These are phyloP conservation scores for Thymus quinquecostatus DNA, from an alignment of 257 asterid species.

Conservation along the genomic window DNA sequence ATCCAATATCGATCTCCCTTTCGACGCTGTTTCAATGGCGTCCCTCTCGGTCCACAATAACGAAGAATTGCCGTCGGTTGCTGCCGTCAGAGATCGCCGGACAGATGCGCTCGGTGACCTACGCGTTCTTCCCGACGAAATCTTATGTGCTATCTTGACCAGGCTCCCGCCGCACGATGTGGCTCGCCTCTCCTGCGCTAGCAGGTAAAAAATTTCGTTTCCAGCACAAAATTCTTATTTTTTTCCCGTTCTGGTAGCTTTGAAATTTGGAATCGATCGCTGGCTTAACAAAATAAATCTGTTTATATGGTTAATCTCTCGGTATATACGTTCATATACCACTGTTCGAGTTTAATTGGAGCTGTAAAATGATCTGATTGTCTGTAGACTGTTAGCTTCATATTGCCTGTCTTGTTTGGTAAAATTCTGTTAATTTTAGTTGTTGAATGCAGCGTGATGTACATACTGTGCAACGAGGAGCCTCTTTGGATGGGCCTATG, in stretches of 20 bases:
- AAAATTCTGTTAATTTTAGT: constrained; percentile 23
- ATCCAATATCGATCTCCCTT: background rate
- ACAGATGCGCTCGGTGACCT: constrained; percentile 77
- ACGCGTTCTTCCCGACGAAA: constrained; percentile 77
- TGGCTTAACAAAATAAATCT: constrained; percentile 5
- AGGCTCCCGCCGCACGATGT: constrained; percentile 74
- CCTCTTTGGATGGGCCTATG: constrained; percentile 93
- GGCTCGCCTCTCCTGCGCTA: constrained; percentile 85
- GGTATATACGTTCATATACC: background rate
- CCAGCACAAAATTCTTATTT: background rate
- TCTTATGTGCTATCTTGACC: constrained; percentile 51
- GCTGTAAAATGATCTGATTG: constrained; percentile 12
- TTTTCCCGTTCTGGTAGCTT: constrained; percentile 11
- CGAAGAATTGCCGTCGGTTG: constrained; percentile 30
- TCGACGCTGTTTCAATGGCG: constrained; percentile 35
- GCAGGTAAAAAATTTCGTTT: constrained; percentile 58
- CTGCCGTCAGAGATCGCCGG: constrained; percentile 63
- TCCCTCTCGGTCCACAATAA: constrained; percentile 10
- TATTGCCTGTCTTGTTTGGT: constrained; percentile 12
- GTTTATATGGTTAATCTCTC: background rate
- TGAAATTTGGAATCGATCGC: background rate
- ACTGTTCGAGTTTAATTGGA: constrained; percentile 9
- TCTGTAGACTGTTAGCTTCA: constrained; percentile 11
- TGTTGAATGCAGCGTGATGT: constrained; percentile 77
- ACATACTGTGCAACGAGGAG: constrained; percentile 92